phyloP scores from a whole-genome alignment of 225 moss, liverwort and hornwort genomes.

The Takakia lepidozioides region DNA sequence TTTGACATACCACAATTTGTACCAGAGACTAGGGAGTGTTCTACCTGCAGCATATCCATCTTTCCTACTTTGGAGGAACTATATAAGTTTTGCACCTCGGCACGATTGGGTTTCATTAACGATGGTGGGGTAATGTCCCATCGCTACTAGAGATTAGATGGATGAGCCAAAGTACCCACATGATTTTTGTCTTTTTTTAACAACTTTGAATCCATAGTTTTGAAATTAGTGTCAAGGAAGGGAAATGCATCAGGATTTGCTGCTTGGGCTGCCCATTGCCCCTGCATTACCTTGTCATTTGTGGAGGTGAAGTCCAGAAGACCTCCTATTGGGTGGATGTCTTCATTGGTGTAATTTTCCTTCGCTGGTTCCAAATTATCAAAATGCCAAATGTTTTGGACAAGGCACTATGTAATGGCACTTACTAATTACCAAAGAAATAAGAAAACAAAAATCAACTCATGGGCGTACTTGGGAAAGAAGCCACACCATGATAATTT shows the following conservation, averaged over 20 bases:
- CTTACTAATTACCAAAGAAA: too few species aligned
- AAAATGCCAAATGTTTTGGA: too few species aligned
- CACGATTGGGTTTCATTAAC: constrained; percentile 31
- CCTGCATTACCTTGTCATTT: constrained; percentile 58
- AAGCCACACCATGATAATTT: too few species aligned
- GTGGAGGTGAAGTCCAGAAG: too few species aligned
- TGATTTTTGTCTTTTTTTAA: too few species aligned
- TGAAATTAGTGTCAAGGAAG: neutral
- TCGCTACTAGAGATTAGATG: constrained; percentile 36
- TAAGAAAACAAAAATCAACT: too few species aligned
- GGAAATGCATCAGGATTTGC: constrained; percentile 9
- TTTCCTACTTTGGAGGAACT: constrained; percentile 31
- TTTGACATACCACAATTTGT: constrained; percentile 23
- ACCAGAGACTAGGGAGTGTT: constrained; percentile 4
- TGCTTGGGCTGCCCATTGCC: constrained; percentile 36
- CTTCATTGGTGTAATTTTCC: constrained; percentile 8
- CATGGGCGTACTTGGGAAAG: too few species aligned
- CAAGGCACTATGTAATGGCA: too few species aligned
- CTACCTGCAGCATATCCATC: constrained; percentile 25
- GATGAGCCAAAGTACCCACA: constrained; percentile 4
- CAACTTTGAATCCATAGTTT: too few species aligned
- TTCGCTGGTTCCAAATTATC: constrained; percentile 21
- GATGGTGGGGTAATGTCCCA: constrained; percentile 15
- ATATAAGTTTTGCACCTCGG: constrained; percentile 32
- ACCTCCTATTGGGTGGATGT: too few species aligned